These are phyloP conservation scores for Cladophialophora immunda DNA, from an alignment of 2,329 filamentous ascomycete species.

Conservation along the genomic window DNA sequence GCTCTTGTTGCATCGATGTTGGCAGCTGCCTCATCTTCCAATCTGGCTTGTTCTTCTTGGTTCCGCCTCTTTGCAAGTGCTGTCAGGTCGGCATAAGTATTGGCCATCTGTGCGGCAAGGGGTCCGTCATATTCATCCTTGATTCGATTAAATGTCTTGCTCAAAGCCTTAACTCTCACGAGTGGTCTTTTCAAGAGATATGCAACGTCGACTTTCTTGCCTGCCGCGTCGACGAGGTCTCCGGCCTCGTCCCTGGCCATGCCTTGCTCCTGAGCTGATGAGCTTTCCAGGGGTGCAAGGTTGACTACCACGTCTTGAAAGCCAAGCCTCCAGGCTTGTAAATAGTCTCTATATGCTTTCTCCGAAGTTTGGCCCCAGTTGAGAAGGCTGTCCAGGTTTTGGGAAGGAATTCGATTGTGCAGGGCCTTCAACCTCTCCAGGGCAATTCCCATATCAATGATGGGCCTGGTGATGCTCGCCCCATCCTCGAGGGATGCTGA, in stretches of 20 bases:
- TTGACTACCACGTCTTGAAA: constrained; percentile 97
- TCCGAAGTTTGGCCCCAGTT: constrained; percentile 82
- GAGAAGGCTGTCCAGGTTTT: constrained; percentile 75
- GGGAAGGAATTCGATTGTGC: constrained; percentile 80
- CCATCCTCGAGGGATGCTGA: constrained; percentile 64
- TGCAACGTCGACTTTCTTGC: constrained; percentile 91
- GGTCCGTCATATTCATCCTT: constrained; percentile 49
- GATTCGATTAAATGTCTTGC: constrained; percentile 78
- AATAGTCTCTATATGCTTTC: constrained; percentile 83
- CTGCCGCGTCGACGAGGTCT: constrained; percentile 73
- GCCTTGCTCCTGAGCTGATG: constrained; percentile 57
- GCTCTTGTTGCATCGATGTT: constrained; percentile 82
- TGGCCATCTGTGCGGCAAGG: constrained; percentile 67
- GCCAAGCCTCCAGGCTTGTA: constrained; percentile 87
- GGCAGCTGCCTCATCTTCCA: constrained; percentile 86
- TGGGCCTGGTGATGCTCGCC: constrained; percentile 77
- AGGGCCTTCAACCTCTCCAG: constrained; percentile 82
- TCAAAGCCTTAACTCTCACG: constrained; percentile 84
- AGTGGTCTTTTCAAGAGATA: constrained; percentile 90
- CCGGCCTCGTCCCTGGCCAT: constrained; percentile 67
- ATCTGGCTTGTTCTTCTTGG: constrained; percentile 75
- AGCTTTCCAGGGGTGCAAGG: constrained; percentile 77
- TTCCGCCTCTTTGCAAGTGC: constrained; percentile 77
- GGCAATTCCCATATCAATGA: constrained; percentile 91
- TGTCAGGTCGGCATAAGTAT: constrained; percentile 75